Conservation (phyloP, 345 rosid genomes). For the Bruguiera gymnorhiza region DNA sequence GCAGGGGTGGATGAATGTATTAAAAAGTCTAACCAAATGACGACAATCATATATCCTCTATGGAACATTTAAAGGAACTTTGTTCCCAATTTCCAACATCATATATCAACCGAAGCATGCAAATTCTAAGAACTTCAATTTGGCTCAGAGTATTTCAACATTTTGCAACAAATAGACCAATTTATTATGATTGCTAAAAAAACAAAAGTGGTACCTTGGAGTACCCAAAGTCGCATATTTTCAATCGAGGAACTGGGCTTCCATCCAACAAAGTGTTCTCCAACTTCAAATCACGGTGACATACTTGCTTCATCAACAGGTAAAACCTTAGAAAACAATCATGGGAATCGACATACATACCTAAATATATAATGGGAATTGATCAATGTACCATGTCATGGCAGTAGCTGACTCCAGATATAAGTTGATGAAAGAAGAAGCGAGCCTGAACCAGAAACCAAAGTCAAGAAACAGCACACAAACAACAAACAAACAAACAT, state of each 20-base stretch:
- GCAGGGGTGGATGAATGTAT: too few species aligned
- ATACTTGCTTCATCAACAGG: conserved; percentile 36
- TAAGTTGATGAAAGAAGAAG: conserved; percentile 34
- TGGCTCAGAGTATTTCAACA: too few species aligned
- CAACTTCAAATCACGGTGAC: conserved; percentile 38
- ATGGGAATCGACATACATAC: background rate
- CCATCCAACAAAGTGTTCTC: conserved; percentile 34
- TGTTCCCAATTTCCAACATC: too few species aligned
- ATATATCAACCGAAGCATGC: too few species aligned
- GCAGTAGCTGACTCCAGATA: conserved; percentile 34
- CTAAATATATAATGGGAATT: background rate
- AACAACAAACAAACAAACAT: background rate
- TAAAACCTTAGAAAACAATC: background rate
- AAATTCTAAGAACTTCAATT: too few species aligned
- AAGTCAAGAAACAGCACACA: background rate
- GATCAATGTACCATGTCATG: conserved; percentile 27
- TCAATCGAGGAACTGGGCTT: conserved; percentile 33
- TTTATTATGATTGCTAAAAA: background rate
- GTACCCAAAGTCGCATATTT: conserved; percentile 36
- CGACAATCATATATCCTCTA: too few species aligned
- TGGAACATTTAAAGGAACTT: too few species aligned
- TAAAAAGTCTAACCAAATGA: too few species aligned
- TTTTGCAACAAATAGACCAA: too few species aligned
- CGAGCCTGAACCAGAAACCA: conserved; percentile 27
- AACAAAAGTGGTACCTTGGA: conserved; percentile 21